Conservation (phyloP, 805 yeast genomes). For the Metschnikowia santaceciliae region DNA sequence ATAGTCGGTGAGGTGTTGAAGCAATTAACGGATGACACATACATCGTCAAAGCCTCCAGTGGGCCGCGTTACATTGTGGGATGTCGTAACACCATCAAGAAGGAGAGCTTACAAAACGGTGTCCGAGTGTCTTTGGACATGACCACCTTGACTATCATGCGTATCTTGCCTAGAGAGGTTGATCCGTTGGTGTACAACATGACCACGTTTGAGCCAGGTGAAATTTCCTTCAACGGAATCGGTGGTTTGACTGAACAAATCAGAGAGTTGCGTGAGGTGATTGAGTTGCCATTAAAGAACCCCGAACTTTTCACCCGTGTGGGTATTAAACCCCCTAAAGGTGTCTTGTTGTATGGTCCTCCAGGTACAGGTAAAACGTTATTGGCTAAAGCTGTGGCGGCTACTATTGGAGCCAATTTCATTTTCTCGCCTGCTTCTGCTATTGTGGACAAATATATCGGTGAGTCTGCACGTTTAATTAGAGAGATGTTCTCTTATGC, state of each 20-base stretch:
- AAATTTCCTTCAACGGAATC: conserved; percentile 86
- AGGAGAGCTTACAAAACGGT: conserved; percentile 81
- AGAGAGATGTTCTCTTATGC: conserved; percentile 99
- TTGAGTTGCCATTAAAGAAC: conserved; percentile 93
- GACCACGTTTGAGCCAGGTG: conserved; percentile 98
- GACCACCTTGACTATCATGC: conserved; percentile 96
- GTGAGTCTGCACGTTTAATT: conserved; percentile 93
- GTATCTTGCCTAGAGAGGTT: conserved; percentile 94
- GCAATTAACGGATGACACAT: conserved; percentile 90
- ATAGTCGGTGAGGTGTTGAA: conserved; percentile 95
- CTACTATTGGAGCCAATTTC: conserved; percentile 96
- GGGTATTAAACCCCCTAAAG: conserved; percentile 98
- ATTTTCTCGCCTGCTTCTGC: conserved; percentile 98
- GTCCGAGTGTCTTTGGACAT: conserved; percentile 95
- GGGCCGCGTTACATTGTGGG: conserved; percentile 99
- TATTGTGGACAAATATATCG: conserved; percentile 95
- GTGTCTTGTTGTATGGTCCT: conserved; percentile 94
- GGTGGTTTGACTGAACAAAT: conserved; percentile 97
- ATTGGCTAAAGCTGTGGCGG: conserved; percentile 96
- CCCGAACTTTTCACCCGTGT: conserved; percentile 95
- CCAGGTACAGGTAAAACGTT: conserved; percentile 98
- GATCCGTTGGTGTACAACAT: conserved; percentile 97
- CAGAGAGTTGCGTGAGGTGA: conserved; percentile 94
- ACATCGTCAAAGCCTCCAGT: conserved; percentile 91
- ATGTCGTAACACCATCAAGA: conserved; percentile 87